These are phyloP conservation scores for Apocynum venetum DNA, from an alignment of 257 asterid genomes.

Conservation along the genomic window DNA sequence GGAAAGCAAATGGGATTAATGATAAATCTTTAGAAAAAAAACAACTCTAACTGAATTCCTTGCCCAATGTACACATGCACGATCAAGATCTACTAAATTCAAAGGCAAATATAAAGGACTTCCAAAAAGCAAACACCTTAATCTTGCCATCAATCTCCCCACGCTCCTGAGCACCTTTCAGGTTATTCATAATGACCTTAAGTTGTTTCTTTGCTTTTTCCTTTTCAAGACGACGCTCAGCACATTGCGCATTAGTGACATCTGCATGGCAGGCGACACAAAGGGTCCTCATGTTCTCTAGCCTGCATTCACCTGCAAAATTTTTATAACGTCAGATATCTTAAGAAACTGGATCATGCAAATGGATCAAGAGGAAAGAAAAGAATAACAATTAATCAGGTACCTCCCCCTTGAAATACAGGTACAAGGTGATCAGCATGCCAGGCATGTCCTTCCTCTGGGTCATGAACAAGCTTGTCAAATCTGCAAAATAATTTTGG, in stretches of 20 bases:
- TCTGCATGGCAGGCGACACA: slow-evolving; percentile 93
- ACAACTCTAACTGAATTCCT: neutral
- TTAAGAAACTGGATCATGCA: slow-evolving; percentile 1
- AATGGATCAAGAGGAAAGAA: neutral
- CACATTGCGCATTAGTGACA: slow-evolving; percentile 72
- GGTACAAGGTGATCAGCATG: slow-evolving; percentile 96
- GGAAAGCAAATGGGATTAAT: neutral
- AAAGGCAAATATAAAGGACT: neutral
- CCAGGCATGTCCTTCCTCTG: slow-evolving; percentile 93
- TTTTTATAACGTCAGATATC: slow-evolving; percentile 9
- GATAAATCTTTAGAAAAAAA: neutral
- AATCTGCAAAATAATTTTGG: slow-evolving; percentile 42
- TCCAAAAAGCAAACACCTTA: slow-evolving; percentile 36
- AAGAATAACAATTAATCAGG: slow-evolving; percentile 9
- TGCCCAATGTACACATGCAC: neutral
- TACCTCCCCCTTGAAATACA: slow-evolving; percentile 94
- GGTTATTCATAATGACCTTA: slow-evolving; percentile 43
- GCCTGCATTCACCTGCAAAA: slow-evolving; percentile 84
- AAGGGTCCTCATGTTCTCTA: slow-evolving; percentile 96
- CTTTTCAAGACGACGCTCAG: slow-evolving; percentile 58
- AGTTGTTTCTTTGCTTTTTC: slow-evolving; percentile 62
- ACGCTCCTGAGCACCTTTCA: slow-evolving; percentile 27
- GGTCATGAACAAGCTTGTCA: slow-evolving; percentile 67
- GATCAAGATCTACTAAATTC: neutral
- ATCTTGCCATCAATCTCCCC: slow-evolving; percentile 20